A percentile compares a stretch with the other conserved stretches of the same genome.
Evolutionary conservation across 2,329 filamentous ascomycete genomes (phyloP).

Genomic region (Neonectria punicea): DNA sequence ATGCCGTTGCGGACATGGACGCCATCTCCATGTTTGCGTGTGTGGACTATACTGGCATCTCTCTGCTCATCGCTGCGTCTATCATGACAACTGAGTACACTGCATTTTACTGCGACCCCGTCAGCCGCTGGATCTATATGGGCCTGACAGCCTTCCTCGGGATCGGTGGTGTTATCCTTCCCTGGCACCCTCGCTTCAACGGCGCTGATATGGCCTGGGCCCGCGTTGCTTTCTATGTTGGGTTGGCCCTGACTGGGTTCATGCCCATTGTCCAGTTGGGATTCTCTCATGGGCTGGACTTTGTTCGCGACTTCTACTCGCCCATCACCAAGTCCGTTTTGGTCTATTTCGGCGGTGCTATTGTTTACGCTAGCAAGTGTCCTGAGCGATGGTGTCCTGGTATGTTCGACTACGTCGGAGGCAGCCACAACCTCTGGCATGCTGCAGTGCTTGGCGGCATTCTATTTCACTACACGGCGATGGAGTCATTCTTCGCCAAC

Average conservation of each 20-base stretch:
- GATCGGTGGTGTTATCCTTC: slow-evolving; percentile 86
- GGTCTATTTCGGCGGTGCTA: slow-evolving; percentile 87
- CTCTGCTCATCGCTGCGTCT: slow-evolving; percentile 90
- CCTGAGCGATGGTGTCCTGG: slow-evolving; percentile 95
- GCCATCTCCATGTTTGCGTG: slow-evolving; percentile 96
- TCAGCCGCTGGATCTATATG: slow-evolving; percentile 89
- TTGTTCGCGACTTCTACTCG: slow-evolving; percentile 90
- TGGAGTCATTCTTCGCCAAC: slow-evolving; percentile 91
- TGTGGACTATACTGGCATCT: slow-evolving; percentile 98
- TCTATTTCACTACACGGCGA: slow-evolving; percentile 94
- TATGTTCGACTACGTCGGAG: slow-evolving; percentile 93
- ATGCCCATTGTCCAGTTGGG: slow-evolving; percentile 87
- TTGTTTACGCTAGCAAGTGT: slow-evolving; percentile 90
- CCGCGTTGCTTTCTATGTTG: slow-evolving; percentile 90
- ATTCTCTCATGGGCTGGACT: slow-evolving; percentile 78
- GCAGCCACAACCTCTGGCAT: slow-evolving; percentile 98
- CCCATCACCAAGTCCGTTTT: slow-evolving; percentile 84
- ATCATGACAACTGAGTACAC: slow-evolving; percentile 99
- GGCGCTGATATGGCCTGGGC: slow-evolving; percentile 91
- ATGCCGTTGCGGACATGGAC: slow-evolving; percentile 88
- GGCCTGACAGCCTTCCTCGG: slow-evolving; percentile 82
- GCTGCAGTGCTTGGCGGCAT: slow-evolving; percentile 94
- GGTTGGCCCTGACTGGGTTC: slow-evolving; percentile 87
- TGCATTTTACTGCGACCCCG: slow-evolving; percentile 96
- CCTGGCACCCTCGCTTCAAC: slow-evolving; percentile 97